A percentile compares a stretch with the other conserved stretches of the same genome.
Conservation (phyloP, 441 rosid species). For the Theobroma grandiflorum region DNA sequence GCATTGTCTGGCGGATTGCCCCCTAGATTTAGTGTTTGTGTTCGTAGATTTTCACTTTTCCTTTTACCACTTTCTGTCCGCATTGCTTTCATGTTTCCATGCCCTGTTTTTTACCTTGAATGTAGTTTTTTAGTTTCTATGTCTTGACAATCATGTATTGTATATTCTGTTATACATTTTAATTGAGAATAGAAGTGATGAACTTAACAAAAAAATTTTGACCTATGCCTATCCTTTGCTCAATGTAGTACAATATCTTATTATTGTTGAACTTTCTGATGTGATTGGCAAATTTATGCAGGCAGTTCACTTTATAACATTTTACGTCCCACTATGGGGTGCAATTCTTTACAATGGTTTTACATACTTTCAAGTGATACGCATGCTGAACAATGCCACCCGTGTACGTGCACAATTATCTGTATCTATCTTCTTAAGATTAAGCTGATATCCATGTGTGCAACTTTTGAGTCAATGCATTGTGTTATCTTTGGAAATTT, state of each 20-base stretch:
- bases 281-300: slow-evolving; percentile 42
- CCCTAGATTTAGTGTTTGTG: neutral
- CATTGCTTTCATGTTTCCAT: slow-evolving; percentile 2
- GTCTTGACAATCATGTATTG: neutral
- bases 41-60: neutral
- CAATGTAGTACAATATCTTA: neutral
- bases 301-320: slow-evolving; percentile 91
- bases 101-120: neutral
- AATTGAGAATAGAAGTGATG: neutral
- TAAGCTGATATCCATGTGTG: neutral
- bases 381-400: slow-evolving; percentile 93
- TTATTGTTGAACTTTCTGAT: slow-evolving; percentile 3
- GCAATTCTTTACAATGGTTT: slow-evolving; percentile 96
- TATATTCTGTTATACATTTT: neutral
- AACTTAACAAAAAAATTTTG: neutral
- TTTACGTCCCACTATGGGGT: slow-evolving; percentile 92
- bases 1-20: slow-evolving; percentile 13
- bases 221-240: neutral
- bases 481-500: slow-evolving; percentile 24
- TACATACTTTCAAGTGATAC: slow-evolving; percentile 92
- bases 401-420: slow-evolving; percentile 57
- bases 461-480: slow-evolving; percentile 15
- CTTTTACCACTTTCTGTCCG: neutral
- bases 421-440: slow-evolving; percentile 10
- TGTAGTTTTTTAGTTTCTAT: slow-evolving; percentile 7